Percentiles rank a stretch among this genome's conserved stretches.
Conservation (phyloP, 139 green algal genomes). For the Coelastrella sp. region DNA sequence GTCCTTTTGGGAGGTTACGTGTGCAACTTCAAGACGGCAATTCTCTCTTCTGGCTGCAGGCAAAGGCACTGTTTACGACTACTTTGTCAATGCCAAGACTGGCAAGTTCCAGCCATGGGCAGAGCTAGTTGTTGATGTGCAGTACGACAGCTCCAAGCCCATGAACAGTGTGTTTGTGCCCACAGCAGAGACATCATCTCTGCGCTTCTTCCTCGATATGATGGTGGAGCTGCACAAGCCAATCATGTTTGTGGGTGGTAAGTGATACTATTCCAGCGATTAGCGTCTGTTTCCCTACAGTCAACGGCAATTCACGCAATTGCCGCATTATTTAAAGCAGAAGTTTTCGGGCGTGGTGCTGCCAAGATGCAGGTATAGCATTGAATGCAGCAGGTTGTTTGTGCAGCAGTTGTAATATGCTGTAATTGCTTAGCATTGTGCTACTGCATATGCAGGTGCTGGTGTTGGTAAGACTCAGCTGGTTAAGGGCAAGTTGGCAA, state of each 20-base stretch:
- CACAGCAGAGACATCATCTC: conserved; percentile 85
- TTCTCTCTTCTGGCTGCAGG: conserved; percentile 15
- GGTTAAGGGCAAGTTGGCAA: conserved; percentile 88
- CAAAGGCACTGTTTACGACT: conserved; percentile 92
- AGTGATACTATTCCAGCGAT: neutral
- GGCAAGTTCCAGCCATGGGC: conserved; percentile 89
- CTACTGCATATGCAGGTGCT: conserved; percentile 29
- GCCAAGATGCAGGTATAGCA: no score
- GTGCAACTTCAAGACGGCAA: neutral
- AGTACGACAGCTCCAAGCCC: conserved; percentile 73
- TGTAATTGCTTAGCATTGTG: neutral
- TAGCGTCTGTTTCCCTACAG: no score
- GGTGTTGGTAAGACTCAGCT: conserved; percentile 93
- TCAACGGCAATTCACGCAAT: no score
- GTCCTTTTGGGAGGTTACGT: no score
- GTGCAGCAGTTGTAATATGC: no score
- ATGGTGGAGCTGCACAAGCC: conserved; percentile 87
- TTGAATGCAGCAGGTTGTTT: no score
- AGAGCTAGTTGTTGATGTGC: conserved; percentile 85
- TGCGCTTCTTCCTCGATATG: conserved; percentile 91
- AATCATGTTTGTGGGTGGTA: conserved; percentile 94
- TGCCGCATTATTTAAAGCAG: no score
- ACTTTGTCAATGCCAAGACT: conserved; percentile 90
- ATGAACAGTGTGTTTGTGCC: conserved; percentile 84
- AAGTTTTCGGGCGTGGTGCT: no score